Evolutionary conservation across 768 basidiomycete genomes (phyloP), one percentile per base, ranked within the genome.

Genomic region (Exidia glandulosa): DNA sequence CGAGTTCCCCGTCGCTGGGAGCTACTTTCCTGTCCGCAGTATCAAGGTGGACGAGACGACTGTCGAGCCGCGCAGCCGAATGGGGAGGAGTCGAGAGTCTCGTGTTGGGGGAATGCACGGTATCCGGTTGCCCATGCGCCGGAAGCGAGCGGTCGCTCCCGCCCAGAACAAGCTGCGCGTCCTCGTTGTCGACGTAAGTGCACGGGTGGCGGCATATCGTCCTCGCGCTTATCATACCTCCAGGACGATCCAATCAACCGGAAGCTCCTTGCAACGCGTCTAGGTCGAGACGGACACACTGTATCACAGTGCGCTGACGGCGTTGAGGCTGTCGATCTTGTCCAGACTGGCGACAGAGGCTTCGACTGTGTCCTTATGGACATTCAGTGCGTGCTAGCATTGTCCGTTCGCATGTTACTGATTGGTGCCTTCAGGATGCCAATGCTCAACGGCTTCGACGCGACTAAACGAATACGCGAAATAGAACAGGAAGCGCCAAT

Each of bases 281-380:
- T 93, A 56, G 74, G 75, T 14, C 73, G 82, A 63, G 85, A 83
- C 65, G 86, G 84, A 0, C 86, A 90, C 62, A 75, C 69, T 13
- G 86, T 90, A 4, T 73, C 83, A 10, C 79, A 80, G 58, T 81
- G 82, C 1, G 83, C 80, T 1, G 89, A 93, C 66, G 89, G 90
- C 2, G 87, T 87, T 69, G 87, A 90, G 65, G 84, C 81, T 1
- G 74, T 89, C 2, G 83, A 87, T 34, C 75, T 76, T 61, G 73
- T 89, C 29, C 69, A 77, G 57, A 60, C 66, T 29, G 67, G 70
- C 0, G 87, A 89, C 67, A 73, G 75, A 37, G 74, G 78, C 3
- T 87, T 88, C 65, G 88, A 94, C 66, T 79, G 78, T 60, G 75
- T 91, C 16, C 73, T 94, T 52, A 94, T 91, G 90, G 89, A 91